Evolutionary conservation across 352 stramenopile species (phyloP).

Genomic region (Saprolegnia parasitica): DNA sequence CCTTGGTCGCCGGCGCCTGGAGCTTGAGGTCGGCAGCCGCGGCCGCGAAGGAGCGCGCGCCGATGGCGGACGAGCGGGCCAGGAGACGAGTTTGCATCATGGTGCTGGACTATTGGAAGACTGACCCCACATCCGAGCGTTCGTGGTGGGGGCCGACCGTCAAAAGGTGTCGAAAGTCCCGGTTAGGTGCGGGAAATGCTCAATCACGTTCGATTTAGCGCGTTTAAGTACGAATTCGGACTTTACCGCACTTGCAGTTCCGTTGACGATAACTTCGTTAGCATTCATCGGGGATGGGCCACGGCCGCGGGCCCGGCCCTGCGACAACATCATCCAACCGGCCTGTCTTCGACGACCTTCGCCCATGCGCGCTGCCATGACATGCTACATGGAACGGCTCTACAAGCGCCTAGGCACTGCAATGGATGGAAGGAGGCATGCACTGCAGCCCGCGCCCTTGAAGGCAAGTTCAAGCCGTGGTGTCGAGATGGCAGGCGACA

Average conservation of each 20-base stretch:
- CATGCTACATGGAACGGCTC: background rate
- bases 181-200: background rate
- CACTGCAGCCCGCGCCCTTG: background rate
- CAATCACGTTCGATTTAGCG: background rate
- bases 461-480: background rate
- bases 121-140: conserved; percentile 15
- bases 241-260: background rate
- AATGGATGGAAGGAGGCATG: too few relatives aligned
- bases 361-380: background rate
- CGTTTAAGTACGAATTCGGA: conserved; percentile 9
- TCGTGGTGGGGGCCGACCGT: background rate
- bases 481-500: background rate
- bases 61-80: conserved; percentile 34
- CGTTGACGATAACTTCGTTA: conserved; percentile 4
- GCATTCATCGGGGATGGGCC: background rate
- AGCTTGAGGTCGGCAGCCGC: conserved; percentile 66
- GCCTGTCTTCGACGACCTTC: background rate
- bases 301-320: background rate
- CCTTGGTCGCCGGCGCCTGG: conserved; percentile 67
- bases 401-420: too few relatives aligned
- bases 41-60: conserved; percentile 54
- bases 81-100: conserved; percentile 8
- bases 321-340: background rate
- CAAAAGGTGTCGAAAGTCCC: conserved; percentile 13
- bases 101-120: conserved; percentile 24